phyloP scores from a whole-genome alignment of 2,329 filamentous ascomycete species.

The Cercospora janseana region DNA sequence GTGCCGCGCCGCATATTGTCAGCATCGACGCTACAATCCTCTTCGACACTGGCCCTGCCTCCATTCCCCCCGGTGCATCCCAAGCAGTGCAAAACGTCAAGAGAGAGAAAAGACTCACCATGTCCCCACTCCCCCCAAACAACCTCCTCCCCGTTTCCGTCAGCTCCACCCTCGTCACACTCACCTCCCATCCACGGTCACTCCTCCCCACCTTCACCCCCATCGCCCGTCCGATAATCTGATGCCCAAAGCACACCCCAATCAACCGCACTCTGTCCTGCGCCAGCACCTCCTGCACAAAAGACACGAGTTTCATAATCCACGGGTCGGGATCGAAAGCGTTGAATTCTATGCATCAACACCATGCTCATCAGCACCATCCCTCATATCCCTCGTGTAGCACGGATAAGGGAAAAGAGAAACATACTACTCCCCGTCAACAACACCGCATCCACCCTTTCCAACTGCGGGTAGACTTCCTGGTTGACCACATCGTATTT shows the following conservation, averaged over 20 bases:
- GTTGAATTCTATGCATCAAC: conserved; percentile 57
- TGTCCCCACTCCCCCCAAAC: conserved; percentile 64
- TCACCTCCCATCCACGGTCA: conserved; percentile 75
- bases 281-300: conserved; percentile 58
- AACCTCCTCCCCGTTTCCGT: conserved; percentile 68
- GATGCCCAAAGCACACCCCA: conserved; percentile 84
- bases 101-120: conserved; percentile 47
- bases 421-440: conserved; percentile 62
- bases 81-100: neutral
- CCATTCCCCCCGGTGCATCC: neutral
- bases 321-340: conserved; percentile 72
- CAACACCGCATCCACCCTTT: conserved; percentile 76
- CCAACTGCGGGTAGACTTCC: conserved; percentile 67
- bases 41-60: neutral
- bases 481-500: conserved; percentile 69
- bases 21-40: neutral
- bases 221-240: conserved; percentile 74
- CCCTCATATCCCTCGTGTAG: neutral
- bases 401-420: conserved; percentile 25
- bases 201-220: conserved; percentile 66
- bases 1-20: neutral
- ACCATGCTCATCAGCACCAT: conserved; percentile 27
- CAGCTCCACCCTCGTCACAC: conserved; percentile 67
- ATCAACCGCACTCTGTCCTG: conserved; percentile 66
- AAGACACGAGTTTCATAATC: conserved; percentile 73